A percentile compares a stretch with the other conserved stretches of the same genome.
These are phyloP conservation scores for Herpetospermum pedunculosum DNA, from an alignment of 306 rosid species.

Conservation along the genomic window DNA sequence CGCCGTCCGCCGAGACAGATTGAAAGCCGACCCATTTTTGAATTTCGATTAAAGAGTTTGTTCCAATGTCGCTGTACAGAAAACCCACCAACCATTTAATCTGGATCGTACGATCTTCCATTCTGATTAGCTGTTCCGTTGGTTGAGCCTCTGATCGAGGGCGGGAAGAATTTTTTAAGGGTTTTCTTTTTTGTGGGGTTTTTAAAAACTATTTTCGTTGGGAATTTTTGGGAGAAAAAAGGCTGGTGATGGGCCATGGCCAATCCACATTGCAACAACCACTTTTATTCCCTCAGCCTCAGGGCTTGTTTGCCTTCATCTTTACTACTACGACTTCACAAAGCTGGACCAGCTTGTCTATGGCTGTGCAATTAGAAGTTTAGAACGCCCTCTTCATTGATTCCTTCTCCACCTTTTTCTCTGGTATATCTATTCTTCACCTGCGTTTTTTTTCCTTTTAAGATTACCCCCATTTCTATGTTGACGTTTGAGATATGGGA, in stretches of 20 bases:
- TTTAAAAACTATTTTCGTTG: background rate
- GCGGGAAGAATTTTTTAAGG: background rate
- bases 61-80: slow-evolving; percentile 48
- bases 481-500: background rate
- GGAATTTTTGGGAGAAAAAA: slow-evolving; percentile 15
- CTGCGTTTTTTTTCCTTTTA: slow-evolving; percentile 13
- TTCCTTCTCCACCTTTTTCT: slow-evolving; percentile 20
- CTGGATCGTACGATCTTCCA: background rate
- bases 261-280: slow-evolving; percentile 52
- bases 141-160: slow-evolving; percentile 37
- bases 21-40: slow-evolving; percentile 15
- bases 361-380: slow-evolving; percentile 16
- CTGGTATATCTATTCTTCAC: slow-evolving; percentile 36
- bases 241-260: slow-evolving; percentile 68
- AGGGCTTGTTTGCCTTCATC: slow-evolving; percentile 65
- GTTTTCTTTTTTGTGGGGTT: background rate
- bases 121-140: slow-evolving; percentile 29
- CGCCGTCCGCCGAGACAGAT: background rate
- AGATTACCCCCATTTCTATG: slow-evolving; percentile 3
- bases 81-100: slow-evolving; percentile 28
- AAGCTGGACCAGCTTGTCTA: slow-evolving; percentile 9
- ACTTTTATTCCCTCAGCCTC: slow-evolving; percentile 43
- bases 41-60: slow-evolving; percentile 22
- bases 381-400: slow-evolving; percentile 6
- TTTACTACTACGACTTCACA: slow-evolving; percentile 35